Evolutionary conservation across 495 filamentous ascomycete genomes (phyloP), one percentile per base, ranked within the genome.

Genomic region (Penicillium macrosclerotiorum): DNA sequence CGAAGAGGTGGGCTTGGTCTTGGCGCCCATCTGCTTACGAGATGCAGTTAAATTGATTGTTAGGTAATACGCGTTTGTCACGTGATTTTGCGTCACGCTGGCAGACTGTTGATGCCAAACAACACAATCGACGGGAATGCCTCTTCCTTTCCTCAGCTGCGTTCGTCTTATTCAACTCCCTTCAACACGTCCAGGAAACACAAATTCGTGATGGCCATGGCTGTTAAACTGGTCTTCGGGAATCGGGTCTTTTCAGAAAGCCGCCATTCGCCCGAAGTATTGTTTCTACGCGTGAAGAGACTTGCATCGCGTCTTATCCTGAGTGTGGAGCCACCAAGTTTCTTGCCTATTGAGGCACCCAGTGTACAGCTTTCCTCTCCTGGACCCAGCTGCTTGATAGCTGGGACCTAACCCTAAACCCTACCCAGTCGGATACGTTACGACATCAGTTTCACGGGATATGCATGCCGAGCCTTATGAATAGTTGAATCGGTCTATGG

Each of bases 391-490:
- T n/a, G 46, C 16, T n/a, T 16, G 16, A 43, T 55, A 39, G 59
- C 61, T 54, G 54, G 59, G 64, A 64, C 54, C 56, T 72, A 70
- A 63, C 69, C 71, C 71, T 70, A 72, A 72, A 49, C 37, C 47
- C 40, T 43, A 25, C 46, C 67, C 64, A 64, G 68, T 65, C 60
- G 37, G 50, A 26, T 59, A 50, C 47, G 43, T 30, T 29, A 25
- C 18, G 53, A 62, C 42, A 54, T 17, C 39, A 68, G 71, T 60
- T 50, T 75, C 67, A 52, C 61, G 69, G 66, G 56, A 40, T 51
- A 60, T 13, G 60, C 63, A 64, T 69, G 63, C 58, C 65, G 62
- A 62, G 42, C 60, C 23, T 33, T 44, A 64, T 44, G 49, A 70
- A 41, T 66, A 72, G 63, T 58, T 33, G 43, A 57, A 32, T 55